Evolutionary conservation across 257 asterid genomes (phyloP).

Genomic region (Primulina eburnea): DNA sequence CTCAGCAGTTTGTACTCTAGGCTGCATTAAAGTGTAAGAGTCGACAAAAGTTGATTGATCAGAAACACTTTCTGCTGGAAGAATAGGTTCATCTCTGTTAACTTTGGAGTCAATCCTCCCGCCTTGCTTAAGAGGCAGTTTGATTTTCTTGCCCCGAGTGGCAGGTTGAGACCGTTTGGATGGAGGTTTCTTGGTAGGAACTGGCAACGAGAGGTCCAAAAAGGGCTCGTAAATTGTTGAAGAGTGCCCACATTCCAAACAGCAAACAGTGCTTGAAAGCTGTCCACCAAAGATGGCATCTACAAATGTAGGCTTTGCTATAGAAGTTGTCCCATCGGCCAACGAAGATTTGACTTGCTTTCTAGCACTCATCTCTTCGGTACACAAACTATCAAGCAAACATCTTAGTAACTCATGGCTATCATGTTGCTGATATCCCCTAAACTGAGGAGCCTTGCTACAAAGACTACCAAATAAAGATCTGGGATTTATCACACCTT

Average conservation of each 20-base stretch:
- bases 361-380: constrained; percentile 61
- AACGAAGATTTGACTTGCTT: constrained; percentile 37
- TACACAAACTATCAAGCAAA: constrained; percentile 73
- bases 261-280: constrained; percentile 71
- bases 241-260: constrained; percentile 79
- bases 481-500: constrained; percentile 61
- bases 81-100: constrained; percentile 36
- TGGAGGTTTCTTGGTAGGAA: constrained; percentile 78
- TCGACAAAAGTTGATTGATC: constrained; percentile 34
- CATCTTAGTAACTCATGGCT: constrained; percentile 90
- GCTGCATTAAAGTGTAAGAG: constrained; percentile 35
- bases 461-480: constrained; percentile 71
- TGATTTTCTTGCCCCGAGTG: constrained; percentile 61
- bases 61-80: constrained; percentile 36
- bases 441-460: constrained; percentile 78
- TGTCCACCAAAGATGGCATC: constrained; percentile 82
- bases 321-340: constrained; percentile 32
- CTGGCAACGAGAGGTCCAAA: constrained; percentile 84
- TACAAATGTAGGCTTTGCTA: constrained; percentile 48
- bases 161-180: constrained; percentile 43
- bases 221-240: constrained; percentile 75
- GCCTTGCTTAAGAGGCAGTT: constrained; percentile 62
- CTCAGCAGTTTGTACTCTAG: constrained; percentile 33
- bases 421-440: constrained; percentile 92
- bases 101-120: constrained; percentile 45